Conservation (phyloP, 129 eudicot species). For the Centaurea solstitialis region DNA sequence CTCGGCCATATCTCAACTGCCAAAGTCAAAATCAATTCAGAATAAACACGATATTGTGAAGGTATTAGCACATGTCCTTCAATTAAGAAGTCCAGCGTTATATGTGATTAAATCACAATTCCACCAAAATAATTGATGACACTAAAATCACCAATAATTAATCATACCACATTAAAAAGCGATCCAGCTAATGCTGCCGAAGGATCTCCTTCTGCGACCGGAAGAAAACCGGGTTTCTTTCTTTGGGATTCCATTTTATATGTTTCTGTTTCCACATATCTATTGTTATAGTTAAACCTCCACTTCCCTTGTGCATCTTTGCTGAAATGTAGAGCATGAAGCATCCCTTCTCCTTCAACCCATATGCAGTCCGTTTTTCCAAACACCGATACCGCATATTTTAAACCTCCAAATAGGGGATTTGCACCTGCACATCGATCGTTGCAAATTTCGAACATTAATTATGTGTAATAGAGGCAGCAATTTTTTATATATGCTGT, state of each 20-base stretch:
- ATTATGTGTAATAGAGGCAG: no score
- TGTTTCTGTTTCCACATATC: constrained; percentile 33
- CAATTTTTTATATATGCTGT: no score
- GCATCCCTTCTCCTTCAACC: constrained; percentile 46
- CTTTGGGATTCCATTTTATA: constrained; percentile 28
- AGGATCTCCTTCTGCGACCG: constrained; percentile 28
- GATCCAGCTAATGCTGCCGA: constrained; percentile 12
- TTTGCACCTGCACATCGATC: constrained; percentile 29
- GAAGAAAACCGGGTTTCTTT: constrained; percentile 30
- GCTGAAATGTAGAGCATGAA: constrained; percentile 36
- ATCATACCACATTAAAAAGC: constrained; percentile 22
- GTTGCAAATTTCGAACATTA: not conserved
- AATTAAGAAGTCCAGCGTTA: no score
- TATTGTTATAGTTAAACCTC: constrained; percentile 30
- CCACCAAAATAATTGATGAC: no score
- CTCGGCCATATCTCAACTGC: constrained; percentile 39
- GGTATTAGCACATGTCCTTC: not conserved
- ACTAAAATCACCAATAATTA: no score
- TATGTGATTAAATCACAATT: no score
- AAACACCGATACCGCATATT: constrained; percentile 20
- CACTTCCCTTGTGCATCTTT: constrained; percentile 20
- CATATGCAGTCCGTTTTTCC: constrained; percentile 32
- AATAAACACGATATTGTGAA: not conserved
- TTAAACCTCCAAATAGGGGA: constrained; percentile 36
- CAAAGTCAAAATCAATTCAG: not conserved